Conservation (phyloP, 805 yeast genomes). For the Starmerella powellii region DNA sequence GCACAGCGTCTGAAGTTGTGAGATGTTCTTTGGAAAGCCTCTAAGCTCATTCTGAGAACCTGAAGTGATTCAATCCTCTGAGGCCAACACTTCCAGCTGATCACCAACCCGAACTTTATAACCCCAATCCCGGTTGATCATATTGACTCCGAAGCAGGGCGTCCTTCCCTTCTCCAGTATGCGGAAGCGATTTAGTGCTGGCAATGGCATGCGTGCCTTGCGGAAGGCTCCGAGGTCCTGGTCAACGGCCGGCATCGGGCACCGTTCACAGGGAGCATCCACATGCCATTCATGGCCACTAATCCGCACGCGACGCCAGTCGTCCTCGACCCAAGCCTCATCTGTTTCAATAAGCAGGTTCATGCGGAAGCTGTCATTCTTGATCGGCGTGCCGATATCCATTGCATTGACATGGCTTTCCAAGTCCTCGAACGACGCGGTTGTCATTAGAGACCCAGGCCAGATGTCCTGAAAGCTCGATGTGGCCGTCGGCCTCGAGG, state of each 20-base stretch:
- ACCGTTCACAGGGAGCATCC: conserved; percentile 25
- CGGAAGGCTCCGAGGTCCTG: conserved; percentile 21
- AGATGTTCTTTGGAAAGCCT: too few relatives aligned
- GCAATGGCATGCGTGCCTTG: conserved; percentile 24
- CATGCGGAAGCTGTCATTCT: conserved; percentile 26
- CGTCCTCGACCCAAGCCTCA: conserved; percentile 30
- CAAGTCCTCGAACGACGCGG: conserved; percentile 24
- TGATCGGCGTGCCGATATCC: conserved; percentile 18
- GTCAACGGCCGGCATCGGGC: conserved; percentile 28
- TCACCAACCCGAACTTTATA: conserved; percentile 25
- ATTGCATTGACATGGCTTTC: conserved; percentile 18
- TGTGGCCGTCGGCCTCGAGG: conserved; percentile 5
- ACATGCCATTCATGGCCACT: conserved; percentile 24
- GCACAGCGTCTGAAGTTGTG: too few relatives aligned
- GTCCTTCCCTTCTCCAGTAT: conserved; percentile 25
- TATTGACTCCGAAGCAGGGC: conserved; percentile 28
- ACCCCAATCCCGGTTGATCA: conserved; percentile 21
- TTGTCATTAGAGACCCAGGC: conserved; percentile 26
- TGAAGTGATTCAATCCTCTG: neutral
- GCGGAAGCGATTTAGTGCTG: conserved; percentile 25
- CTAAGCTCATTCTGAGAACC: too few relatives aligned
- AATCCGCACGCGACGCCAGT: conserved; percentile 24
- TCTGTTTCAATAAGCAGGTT: conserved; percentile 26
- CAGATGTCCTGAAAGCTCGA: conserved; percentile 27
- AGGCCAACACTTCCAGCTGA: conserved; percentile 17